These are phyloP conservation scores for Ogataea thermomethanolica DNA, from an alignment of 805 yeast genomes.

Conservation along the genomic window DNA sequence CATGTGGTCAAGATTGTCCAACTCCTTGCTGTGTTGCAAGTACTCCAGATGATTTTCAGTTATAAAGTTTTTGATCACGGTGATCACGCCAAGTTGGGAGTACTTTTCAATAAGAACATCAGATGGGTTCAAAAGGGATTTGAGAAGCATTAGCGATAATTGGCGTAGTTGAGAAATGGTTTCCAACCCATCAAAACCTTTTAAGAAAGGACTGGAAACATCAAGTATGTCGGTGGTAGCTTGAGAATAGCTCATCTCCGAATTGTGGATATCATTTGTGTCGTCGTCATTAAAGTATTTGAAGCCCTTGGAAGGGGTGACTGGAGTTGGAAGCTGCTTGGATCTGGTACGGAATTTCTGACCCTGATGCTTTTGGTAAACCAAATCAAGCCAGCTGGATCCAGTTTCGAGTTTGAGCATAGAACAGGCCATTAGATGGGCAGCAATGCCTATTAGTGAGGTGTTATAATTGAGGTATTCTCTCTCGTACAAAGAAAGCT, in stretches of 20 bases:
- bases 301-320: slow-evolving; percentile 24
- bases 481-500: slow-evolving; percentile 48
- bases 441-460: slow-evolving; percentile 45
- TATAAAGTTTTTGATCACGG: slow-evolving; percentile 36
- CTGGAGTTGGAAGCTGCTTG: slow-evolving; percentile 24
- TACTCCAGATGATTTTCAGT: slow-evolving; percentile 24
- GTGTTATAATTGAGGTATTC: slow-evolving; percentile 41
- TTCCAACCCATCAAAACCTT: slow-evolving; percentile 42
- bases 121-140: slow-evolving; percentile 43
- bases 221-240: slow-evolving; percentile 33
- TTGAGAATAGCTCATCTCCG: slow-evolving; percentile 13
- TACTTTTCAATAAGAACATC: slow-evolving; percentile 52
- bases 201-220: slow-evolving; percentile 44
- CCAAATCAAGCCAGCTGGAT: slow-evolving; percentile 31
- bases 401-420: slow-evolving; percentile 49
- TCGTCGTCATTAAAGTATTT: slow-evolving; percentile 18
- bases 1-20: slow-evolving; percentile 17
- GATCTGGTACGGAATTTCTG: slow-evolving; percentile 10
- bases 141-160: slow-evolving; percentile 41
- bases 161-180: slow-evolving; percentile 39
- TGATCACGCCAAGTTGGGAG: slow-evolving; percentile 50
- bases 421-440: slow-evolving; percentile 52
- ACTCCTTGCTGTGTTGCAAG: slow-evolving; percentile 18
- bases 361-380: slow-evolving; percentile 16
- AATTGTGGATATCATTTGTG: slow-evolving; percentile 14